phyloP scores from a whole-genome alignment of 2,329 filamentous ascomycete species.

The Lasiodiplodia citricola region DNA sequence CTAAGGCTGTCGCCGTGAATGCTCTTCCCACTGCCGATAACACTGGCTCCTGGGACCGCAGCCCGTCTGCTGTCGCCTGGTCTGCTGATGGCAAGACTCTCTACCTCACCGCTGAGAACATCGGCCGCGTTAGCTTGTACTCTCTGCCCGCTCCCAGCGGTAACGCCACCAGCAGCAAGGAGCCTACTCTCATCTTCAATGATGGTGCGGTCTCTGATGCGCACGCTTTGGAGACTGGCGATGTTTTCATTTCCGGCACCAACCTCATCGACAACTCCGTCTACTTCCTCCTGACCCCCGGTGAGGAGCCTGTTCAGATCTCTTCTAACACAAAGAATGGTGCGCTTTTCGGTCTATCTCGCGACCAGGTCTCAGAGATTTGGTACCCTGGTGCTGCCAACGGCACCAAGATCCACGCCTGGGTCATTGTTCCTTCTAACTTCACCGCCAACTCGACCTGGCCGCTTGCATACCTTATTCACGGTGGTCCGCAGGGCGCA shows the following conservation, averaged over 20 bases:
- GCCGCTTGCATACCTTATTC: constrained; percentile 78
- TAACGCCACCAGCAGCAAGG: not conserved
- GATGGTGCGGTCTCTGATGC: constrained; percentile 46
- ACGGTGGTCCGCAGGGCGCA: constrained; percentile 80
- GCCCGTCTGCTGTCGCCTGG: constrained; percentile 58
- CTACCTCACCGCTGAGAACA: constrained; percentile 75
- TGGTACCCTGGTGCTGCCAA: constrained; percentile 69
- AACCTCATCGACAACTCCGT: constrained; percentile 75
- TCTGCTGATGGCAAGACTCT: constrained; percentile 63
- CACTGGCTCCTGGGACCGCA: constrained; percentile 65
- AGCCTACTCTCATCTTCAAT: constrained; percentile 21
- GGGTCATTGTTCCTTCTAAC: constrained; percentile 66
- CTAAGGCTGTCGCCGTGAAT: constrained; percentile 63
- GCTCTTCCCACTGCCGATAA: constrained; percentile 67
- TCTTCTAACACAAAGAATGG: constrained; percentile 72
- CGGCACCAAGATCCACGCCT: constrained; percentile 69
- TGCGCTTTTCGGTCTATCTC: constrained; percentile 68
- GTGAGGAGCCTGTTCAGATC: constrained; percentile 44
- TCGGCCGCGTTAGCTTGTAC: constrained; percentile 69
- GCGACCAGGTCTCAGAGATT: constrained; percentile 68
- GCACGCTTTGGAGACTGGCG: constrained; percentile 55
- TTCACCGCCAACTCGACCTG: constrained; percentile 76
- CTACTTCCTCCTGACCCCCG: constrained; percentile 53
- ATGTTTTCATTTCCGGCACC: constrained; percentile 69
- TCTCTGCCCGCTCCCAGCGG: constrained; percentile 47